These are phyloP conservation scores for Fagopyrum tataricum DNA, from an alignment of 148 eudicot genomes.

Conservation along the genomic window DNA sequence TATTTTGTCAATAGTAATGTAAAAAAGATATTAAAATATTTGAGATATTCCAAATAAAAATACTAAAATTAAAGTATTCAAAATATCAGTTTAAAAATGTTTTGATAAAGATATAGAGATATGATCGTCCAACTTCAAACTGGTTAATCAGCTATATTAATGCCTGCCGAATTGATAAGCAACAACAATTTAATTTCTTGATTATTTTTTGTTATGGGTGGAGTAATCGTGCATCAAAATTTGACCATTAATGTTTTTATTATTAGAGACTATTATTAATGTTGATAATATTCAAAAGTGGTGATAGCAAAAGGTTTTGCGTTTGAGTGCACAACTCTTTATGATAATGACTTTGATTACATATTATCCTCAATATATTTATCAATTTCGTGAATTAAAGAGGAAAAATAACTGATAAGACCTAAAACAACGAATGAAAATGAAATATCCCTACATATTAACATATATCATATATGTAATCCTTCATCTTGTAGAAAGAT, in stretches of 20 bases:
- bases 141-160: not conserved
- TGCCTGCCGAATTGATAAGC: not conserved
- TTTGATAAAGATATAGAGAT: no score
- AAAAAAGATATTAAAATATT: no score
- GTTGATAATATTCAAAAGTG: slow-evolving; percentile 6
- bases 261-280: not conserved
- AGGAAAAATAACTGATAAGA: not conserved
- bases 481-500: not conserved
- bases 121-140: no score
- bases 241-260: not conserved
- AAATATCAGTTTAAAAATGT: no score
- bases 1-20: no score
- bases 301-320: slow-evolving; percentile 10
- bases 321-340: slow-evolving; percentile 12
- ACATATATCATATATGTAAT: not conserved
- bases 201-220: not conserved
- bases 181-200: not conserved
- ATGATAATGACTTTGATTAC: slow-evolving; percentile 8
- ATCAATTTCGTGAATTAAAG: not conserved
- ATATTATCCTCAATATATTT: not conserved
- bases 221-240: not conserved
- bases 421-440: not conserved
- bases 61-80: no score
- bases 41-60: no score
- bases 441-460: not conserved